These are phyloP conservation scores for Hawksworthiomyces lignivorus DNA, from an alignment of 2,329 filamentous ascomycete species.

Conservation along the genomic window DNA sequence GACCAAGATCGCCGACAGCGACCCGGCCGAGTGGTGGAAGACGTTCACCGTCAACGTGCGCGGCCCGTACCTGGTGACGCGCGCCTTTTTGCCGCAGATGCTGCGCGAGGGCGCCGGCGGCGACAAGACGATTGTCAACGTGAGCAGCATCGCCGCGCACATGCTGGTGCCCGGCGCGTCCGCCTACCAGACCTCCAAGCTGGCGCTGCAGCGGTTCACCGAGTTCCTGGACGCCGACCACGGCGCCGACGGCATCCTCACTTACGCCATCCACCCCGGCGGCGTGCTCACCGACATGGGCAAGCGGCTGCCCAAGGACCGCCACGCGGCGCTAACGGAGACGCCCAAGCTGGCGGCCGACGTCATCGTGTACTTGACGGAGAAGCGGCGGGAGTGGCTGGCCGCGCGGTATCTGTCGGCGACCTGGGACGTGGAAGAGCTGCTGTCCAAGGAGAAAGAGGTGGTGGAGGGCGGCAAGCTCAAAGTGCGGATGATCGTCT, in stretches of 20 bases:
- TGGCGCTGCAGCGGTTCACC: conserved; percentile 34
- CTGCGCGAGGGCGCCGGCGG: conserved; percentile 18
- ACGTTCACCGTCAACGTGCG: conserved; percentile 44
- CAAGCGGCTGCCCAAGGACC: conserved; percentile 23
- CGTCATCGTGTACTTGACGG: conserved; percentile 18
- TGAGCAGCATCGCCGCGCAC: conserved; percentile 32
- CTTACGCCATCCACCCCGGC: conserved; percentile 38
- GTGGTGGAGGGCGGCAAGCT: conserved; percentile 15
- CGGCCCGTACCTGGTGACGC: conserved; percentile 36
- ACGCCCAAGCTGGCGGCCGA: conserved; percentile 17
- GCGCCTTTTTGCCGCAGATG: conserved; percentile 41
- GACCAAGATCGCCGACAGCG: conserved; percentile 26
- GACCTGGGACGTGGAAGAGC: conserved; percentile 18
- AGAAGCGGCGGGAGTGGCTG: conserved; percentile 17
- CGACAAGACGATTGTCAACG: conserved; percentile 32
- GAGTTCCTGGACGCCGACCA: conserved; percentile 39
- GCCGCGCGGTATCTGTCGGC: conserved; percentile 16
- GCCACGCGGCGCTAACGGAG: conserved; percentile 13
- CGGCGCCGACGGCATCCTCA: conserved; percentile 30
- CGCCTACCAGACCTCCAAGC: conserved; percentile 39
- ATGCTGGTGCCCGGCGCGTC: conserved; percentile 25
- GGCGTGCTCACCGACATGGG: conserved; percentile 36
- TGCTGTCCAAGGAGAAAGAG: conserved; percentile 16
- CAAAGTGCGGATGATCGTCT: conserved; percentile 16
- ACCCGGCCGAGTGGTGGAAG: conserved; percentile 36